Conservation (phyloP, 2,329 filamentous ascomycete species). For the Magnaporthiopsis rhizophila region DNA sequence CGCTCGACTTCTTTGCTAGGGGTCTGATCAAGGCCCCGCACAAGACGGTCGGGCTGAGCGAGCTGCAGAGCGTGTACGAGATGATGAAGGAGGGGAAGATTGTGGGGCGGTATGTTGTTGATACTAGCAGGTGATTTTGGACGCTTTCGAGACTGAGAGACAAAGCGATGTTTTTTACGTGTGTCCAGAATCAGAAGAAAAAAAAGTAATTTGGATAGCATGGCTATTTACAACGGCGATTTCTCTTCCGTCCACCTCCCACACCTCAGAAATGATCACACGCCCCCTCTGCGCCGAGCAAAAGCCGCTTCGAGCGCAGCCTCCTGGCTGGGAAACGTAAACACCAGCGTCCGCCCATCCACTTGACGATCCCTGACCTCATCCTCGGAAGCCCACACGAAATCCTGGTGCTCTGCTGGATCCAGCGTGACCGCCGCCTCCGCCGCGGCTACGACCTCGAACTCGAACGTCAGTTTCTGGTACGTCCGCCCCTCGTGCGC, state of each 20-base stretch:
- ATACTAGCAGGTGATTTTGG: slow-evolving; percentile 52
- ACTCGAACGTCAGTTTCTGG: slow-evolving; percentile 25
- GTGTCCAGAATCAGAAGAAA: too few relatives aligned
- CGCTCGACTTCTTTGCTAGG: slow-evolving; percentile 78
- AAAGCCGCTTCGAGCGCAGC: slow-evolving; percentile 30
- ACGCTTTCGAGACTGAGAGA: too few relatives aligned
- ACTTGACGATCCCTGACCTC: slow-evolving; percentile 23
- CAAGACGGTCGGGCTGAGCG: slow-evolving; percentile 74
- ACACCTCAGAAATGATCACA: too few relatives aligned
- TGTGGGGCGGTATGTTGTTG: slow-evolving; percentile 72
- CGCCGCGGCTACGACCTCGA: slow-evolving; percentile 20
- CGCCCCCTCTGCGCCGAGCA: too few relatives aligned
- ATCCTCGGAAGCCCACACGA: slow-evolving; percentile 30
- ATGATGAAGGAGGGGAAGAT: slow-evolving; percentile 64
- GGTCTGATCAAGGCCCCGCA: slow-evolving; percentile 81
- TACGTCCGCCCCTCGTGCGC: neutral
- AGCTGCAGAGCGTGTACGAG: slow-evolving; percentile 74
- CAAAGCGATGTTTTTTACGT: too few relatives aligned
- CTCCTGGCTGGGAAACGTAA: slow-evolving; percentile 5
- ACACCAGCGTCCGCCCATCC: slow-evolving; percentile 15
- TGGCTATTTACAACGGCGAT: too few relatives aligned
- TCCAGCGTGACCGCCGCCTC: slow-evolving; percentile 24
- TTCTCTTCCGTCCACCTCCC: too few relatives aligned
- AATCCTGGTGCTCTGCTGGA: slow-evolving; percentile 32
- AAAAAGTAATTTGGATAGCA: too few relatives aligned